Evolutionary conservation across 2,329 filamentous ascomycete genomes (phyloP).

Genomic region (Rhynchosporium graminicola): DNA sequence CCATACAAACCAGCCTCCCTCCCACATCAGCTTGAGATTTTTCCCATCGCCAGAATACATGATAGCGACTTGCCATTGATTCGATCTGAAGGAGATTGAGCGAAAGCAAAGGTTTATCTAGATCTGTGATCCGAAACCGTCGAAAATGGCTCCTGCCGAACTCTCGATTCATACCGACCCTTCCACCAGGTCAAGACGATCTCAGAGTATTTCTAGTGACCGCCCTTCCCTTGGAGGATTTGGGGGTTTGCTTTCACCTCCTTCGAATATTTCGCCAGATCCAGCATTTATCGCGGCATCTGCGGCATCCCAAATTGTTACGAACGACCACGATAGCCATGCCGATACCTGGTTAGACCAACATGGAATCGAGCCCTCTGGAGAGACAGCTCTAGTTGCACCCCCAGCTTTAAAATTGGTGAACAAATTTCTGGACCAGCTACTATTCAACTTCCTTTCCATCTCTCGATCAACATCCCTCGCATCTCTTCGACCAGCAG

Average conservation of each 20-base stretch:
- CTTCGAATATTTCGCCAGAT: constrained; percentile 68
- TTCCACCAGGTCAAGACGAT: constrained; percentile 29
- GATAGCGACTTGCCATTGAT: neutral
- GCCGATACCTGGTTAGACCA: constrained; percentile 70
- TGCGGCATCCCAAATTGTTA: constrained; percentile 88
- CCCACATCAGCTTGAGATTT: neutral
- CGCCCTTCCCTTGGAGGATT: constrained; percentile 60
- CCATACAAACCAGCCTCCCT: neutral
- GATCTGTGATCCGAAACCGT: constrained; percentile 1
- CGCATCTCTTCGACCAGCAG: constrained; percentile 73
- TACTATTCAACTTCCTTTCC: constrained; percentile 88
- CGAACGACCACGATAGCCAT: constrained; percentile 79
- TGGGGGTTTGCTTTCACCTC: constrained; percentile 64
- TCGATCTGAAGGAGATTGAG: constrained; percentile 1
- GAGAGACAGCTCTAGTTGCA: constrained; percentile 72
- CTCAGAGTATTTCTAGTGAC: constrained; percentile 70
- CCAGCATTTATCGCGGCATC: constrained; percentile 86
- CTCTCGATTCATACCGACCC: constrained; percentile 23
- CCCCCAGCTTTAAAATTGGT: constrained; percentile 72
- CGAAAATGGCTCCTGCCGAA: constrained; percentile 33
- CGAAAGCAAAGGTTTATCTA: neutral
- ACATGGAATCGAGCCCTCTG: constrained; percentile 63
- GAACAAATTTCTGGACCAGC: constrained; percentile 90
- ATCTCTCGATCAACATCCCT: constrained; percentile 77
- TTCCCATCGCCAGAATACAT: neutral